A percentile compares a stretch with the other conserved stretches of the same genome.
phyloP scores from a whole-genome alignment of 2,329 filamentous ascomycete species.

The Cordyceps cicadae region DNA sequence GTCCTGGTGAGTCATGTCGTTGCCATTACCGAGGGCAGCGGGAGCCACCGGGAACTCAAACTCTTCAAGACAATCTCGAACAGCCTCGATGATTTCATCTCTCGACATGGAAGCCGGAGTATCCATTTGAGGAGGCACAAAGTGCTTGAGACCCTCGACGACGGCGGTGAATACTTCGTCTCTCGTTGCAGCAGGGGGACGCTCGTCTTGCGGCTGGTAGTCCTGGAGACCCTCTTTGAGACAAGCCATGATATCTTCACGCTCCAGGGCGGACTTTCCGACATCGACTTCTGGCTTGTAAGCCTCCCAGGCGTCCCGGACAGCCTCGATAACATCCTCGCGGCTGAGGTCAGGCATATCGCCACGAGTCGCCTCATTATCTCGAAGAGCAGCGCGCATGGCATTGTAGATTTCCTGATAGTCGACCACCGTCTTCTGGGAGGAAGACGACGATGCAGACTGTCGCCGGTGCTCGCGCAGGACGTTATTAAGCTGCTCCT shows the following conservation, averaged over 20 bases:
- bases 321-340: slow-evolving; percentile 78
- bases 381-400: slow-evolving; percentile 65
- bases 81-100: slow-evolving; percentile 75
- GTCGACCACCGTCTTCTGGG: slow-evolving; percentile 55
- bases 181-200: slow-evolving; percentile 56
- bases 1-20: slow-evolving; percentile 49
- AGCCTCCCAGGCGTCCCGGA: slow-evolving; percentile 85
- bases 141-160: slow-evolving; percentile 76
- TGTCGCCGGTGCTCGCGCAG: slow-evolving; percentile 67
- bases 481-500: slow-evolving; percentile 72
- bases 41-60: slow-evolving; percentile 65
- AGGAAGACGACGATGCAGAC: slow-evolving; percentile 54
- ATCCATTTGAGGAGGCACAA: slow-evolving; percentile 64
- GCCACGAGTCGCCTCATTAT: slow-evolving; percentile 41
- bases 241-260: slow-evolving; percentile 82
- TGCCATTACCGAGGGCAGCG: slow-evolving; percentile 41
- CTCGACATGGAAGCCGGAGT: slow-evolving; percentile 62
- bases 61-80: slow-evolving; percentile 79
- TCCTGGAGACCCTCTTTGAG: slow-evolving; percentile 78
- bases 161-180: slow-evolving; percentile 83
- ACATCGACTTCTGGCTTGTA: slow-evolving; percentile 91
- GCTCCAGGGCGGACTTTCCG: slow-evolving; percentile 81
- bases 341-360: slow-evolving; percentile 47
- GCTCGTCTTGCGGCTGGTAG: slow-evolving; percentile 51
- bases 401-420: slow-evolving; percentile 81